Base-by-base conservation (phyloP, 495 filamentous ascomycete genomes). In the Astrothelium subdiscretum region DNA sequence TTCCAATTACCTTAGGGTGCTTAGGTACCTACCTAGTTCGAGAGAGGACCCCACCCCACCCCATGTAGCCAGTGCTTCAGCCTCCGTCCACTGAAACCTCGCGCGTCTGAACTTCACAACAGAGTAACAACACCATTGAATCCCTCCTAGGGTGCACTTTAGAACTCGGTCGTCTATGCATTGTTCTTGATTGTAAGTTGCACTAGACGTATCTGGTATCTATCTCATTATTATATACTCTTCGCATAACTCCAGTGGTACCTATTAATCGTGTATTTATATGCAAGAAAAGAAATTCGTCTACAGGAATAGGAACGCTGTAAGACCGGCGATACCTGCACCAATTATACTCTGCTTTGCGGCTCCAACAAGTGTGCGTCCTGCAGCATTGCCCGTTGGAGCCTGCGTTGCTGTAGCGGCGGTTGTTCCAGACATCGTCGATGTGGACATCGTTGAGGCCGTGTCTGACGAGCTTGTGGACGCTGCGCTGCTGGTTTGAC, bases 211-310 rank as follows among this genome's bases (percentile, higher is more conserved):
- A 29, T 54, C 48, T 24, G 29, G 2, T 54, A 24, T 24, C 24
- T 27, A 6, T 8, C 24, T 54, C 48, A 54, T 8, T 27, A 54
- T 54, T 54, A 54, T 26, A 15, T 29, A 29, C 24, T 26, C 24
- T 54, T 27, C 48, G 29, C 15, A 3, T 11, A 54, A 54, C 48
- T 54, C 48, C 48, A 54, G 8, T n/a, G 20, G 11, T 15, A 6
- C 43, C 48, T 8, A 54, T 54, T 54, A 54, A 54, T 2, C 20
- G 24, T 26, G 24, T 54, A 20, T 54, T n/a, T n/a, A 26, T 54
- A 54, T 54, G 48, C 24, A 54, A 29, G n/a, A 54, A 54, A 29
- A 29, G 48, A 54, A 54, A 54, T 54, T 54, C 48, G 48, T 54
- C 48, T 54, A 54, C 24, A 54, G 20, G 24, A 54, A 54, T 15